Percentiles rank a stretch among this genome's conserved stretches.
These are phyloP conservation scores for Kodamaea sp. DNA, from an alignment of 1,139 yeast genomes.

Conservation along the genomic window DNA sequence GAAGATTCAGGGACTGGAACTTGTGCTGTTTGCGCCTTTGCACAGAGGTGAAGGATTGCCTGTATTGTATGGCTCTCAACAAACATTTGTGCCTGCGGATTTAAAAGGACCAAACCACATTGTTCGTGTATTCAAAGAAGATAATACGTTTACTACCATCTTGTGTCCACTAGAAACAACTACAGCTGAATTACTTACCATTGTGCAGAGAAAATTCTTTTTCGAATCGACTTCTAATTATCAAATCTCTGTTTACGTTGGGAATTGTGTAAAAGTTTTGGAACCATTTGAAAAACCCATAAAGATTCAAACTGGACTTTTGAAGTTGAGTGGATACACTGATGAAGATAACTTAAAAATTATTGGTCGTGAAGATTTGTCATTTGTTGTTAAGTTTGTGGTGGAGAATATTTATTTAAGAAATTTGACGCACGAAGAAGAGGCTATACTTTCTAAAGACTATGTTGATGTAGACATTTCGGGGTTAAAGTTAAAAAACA, in stretches of 20 bases:
- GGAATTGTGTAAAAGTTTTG: constrained; percentile 72
- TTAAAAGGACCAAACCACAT: constrained; percentile 42
- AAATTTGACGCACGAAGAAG: constrained; percentile 65
- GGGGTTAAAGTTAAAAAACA: constrained; percentile 73
- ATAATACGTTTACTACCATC: constrained; percentile 78
- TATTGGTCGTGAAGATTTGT: constrained; percentile 83
- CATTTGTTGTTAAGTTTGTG: constrained; percentile 80
- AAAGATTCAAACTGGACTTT: constrained; percentile 67
- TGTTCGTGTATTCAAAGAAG: constrained; percentile 71
- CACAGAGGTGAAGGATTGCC: constrained; percentile 20
- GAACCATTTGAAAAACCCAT: constrained; percentile 75
- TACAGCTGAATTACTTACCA: constrained; percentile 66
- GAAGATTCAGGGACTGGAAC: too few species aligned
- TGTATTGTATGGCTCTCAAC: constrained; percentile 35
- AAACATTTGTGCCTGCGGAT: constrained; percentile 20
- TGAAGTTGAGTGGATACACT: constrained; percentile 76
- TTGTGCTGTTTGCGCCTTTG: too few species aligned
- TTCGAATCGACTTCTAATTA: constrained; percentile 66
- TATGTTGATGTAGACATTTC: constrained; percentile 74
- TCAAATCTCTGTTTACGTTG: constrained; percentile 76
- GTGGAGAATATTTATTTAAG: constrained; percentile 70
- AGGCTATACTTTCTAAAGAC: constrained; percentile 58
- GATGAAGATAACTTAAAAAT: constrained; percentile 72
- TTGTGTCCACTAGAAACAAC: constrained; percentile 74
- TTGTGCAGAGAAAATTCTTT: constrained; percentile 73